A percentile compares a stretch with the other conserved stretches of the same genome.
Conservation (phyloP, 1,284 basidiomycete species). For the Afroboletus lepidellus region DNA sequence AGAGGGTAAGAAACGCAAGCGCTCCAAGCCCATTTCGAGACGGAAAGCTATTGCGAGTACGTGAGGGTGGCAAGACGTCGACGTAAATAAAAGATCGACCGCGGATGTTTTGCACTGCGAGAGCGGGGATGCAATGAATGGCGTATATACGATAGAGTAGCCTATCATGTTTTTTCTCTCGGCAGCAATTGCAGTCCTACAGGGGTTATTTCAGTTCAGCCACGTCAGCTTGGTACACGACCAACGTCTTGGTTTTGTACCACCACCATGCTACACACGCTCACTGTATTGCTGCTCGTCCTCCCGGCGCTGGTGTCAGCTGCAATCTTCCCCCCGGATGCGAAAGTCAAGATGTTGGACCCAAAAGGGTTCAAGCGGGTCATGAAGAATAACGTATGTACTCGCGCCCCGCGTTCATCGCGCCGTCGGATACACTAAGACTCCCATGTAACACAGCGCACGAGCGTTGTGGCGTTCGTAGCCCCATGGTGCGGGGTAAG, state of each 20-base stretch:
- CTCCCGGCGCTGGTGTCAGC: constrained; percentile 60
- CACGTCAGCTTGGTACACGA: constrained; percentile 17
- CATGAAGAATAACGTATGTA: constrained; percentile 75
- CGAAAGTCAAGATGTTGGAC: constrained; percentile 75
- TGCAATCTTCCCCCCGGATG: constrained; percentile 69
- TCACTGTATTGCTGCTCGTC: constrained; percentile 26
- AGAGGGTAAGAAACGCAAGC: constrained; percentile 85
- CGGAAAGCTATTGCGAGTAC: constrained; percentile 46
- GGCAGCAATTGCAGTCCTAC: neutral
- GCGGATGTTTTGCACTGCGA: neutral
- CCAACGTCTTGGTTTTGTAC: neutral
- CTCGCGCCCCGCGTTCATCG: neutral
- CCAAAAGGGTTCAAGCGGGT: constrained; percentile 69
- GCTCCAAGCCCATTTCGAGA: constrained; percentile 60
- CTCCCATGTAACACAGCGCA: constrained; percentile 49
- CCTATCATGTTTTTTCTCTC: neutral
- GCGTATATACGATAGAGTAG: constrained; percentile 3
- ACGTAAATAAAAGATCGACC: neutral
- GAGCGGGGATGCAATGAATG: neutral
- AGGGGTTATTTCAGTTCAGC: constrained; percentile 12
- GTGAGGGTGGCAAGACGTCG: constrained; percentile 2
- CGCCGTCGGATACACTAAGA: neutral
- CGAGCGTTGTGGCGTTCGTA: constrained; percentile 82
- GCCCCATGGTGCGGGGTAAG: constrained; percentile 88
- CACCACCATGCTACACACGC: constrained; percentile 23